Evolutionary conservation across 2,329 filamentous ascomycete species (phyloP).

Genomic region (Pseudocercospora musae): DNA sequence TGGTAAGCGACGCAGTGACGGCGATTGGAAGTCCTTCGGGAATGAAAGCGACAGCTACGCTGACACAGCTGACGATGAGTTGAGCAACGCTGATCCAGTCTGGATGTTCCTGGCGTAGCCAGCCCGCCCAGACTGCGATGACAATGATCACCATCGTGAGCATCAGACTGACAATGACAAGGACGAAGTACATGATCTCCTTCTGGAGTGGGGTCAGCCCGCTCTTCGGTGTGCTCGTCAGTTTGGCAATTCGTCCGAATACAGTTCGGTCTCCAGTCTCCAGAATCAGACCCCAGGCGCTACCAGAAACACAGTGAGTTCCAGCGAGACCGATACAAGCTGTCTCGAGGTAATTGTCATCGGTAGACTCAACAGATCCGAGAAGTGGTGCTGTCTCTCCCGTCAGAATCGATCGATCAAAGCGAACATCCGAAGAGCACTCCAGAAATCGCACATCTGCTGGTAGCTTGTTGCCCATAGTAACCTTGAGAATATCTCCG

Average conservation of each 20-base stretch:
- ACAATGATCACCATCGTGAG: conserved; percentile 62
- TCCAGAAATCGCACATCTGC: conserved; percentile 70
- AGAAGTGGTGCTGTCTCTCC: conserved; percentile 61
- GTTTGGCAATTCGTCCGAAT: conserved; percentile 68
- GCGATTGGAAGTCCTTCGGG: conserved; percentile 71
- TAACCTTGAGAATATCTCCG: conserved; percentile 66
- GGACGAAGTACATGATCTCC: conserved; percentile 70
- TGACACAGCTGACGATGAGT: conserved; percentile 69
- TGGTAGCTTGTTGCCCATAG: conserved; percentile 69
- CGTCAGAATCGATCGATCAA: conserved; percentile 71
- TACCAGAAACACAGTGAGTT: conserved; percentile 72
- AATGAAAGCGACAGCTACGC: conserved; percentile 70
- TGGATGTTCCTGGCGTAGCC: conserved; percentile 64
- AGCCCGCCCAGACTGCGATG: conserved; percentile 56
- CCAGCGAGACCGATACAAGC: conserved; percentile 73
- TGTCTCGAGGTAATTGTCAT: conserved; percentile 73
- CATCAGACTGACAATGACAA: conserved; percentile 67
- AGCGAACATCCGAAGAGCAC: conserved; percentile 65
- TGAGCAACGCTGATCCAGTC: conserved; percentile 69
- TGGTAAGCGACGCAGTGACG: conserved; percentile 65
- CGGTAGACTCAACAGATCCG: conserved; percentile 63
- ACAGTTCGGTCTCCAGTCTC: conserved; percentile 70
- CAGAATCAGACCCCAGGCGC: conserved; percentile 64
- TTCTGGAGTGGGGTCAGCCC: conserved; percentile 68
- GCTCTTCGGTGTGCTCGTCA: conserved; percentile 66